Base-by-base conservation (phyloP, 2,329 filamentous ascomycete genomes). In the Orbilia blumenaviensis region DNA sequence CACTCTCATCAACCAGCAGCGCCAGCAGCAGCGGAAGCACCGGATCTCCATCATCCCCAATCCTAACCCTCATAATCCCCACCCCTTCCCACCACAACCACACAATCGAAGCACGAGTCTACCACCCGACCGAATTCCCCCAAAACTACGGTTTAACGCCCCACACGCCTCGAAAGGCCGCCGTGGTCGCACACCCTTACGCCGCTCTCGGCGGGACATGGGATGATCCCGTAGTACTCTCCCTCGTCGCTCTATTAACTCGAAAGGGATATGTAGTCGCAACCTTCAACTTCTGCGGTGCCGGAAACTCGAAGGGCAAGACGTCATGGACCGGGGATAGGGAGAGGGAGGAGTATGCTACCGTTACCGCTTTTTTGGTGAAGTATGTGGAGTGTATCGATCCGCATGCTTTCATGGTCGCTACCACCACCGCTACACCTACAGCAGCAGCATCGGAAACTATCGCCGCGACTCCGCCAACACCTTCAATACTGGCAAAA, bases 211-310 rank as follows among this genome's bases (percentile, higher is more conserved):
- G 95, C 3, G 95, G 94, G 3, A 89, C 86, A 82, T 95, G 89
- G 81, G 92, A 98, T 81, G 94, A 98, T 81, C 87, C 88, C 0
- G 86, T 97, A 0, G 90, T 98, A 0, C 86, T 88, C n/a, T 85
- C 88, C 7, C 83, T 91, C 1, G 88, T 88, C 0, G 84, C 85
- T 1, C 87, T 90, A 71, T 85, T 96, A 50, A 82, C 96, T n/a
- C 84, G 86, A 3, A 84, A 86, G 62, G 92, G 92, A 0, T 96
- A 89, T 80, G 82, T 96, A 0, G 91, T 97, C 1, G 90, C 87
- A 6, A 96, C 93, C 0, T 97, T 98, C 83, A 97, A 98, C 81
- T 97, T 98, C 29, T 32, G 94, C 83, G 94, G 94, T 58, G 92
- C 92, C 0, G 87, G 88, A 25, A 86, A 86, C 25, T 95, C 92